Evolutionary conservation across 306 rosid species (phyloP).

Genomic region (Glycine latifolia): DNA sequence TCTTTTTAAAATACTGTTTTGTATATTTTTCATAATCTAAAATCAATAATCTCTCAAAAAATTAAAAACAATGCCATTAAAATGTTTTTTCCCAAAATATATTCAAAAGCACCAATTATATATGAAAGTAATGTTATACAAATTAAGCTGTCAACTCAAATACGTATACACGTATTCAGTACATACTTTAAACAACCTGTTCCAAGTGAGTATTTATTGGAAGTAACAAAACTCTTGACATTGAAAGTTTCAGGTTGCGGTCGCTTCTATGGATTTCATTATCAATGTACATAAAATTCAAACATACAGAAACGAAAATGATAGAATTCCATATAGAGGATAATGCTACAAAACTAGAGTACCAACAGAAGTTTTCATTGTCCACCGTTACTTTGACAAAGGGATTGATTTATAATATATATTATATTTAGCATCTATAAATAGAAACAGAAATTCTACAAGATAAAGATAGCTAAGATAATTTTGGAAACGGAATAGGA

Average conservation of each 20-base stretch:
- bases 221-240: background rate
- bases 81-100: background rate
- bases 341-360: background rate
- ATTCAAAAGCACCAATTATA: background rate
- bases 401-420: background rate
- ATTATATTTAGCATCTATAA: background rate
- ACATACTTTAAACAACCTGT: background rate
- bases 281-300: constrained; percentile 11
- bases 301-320: background rate
- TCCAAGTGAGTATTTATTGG: background rate
- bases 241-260: constrained; percentile 17
- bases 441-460: background rate
- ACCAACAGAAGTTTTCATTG: background rate
- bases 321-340: constrained; percentile 8
- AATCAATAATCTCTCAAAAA: background rate
- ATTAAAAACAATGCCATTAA: background rate
- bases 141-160: background rate
- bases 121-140: background rate
- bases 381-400: background rate
- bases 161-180: background rate
- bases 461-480: background rate
- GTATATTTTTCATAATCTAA: background rate
- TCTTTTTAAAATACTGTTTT: background rate
- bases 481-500: constrained; percentile 10
- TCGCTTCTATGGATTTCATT: background rate